phyloP scores from a whole-genome alignment of 352 stramenopile genomes.

The Plasmopara halstedii region DNA sequence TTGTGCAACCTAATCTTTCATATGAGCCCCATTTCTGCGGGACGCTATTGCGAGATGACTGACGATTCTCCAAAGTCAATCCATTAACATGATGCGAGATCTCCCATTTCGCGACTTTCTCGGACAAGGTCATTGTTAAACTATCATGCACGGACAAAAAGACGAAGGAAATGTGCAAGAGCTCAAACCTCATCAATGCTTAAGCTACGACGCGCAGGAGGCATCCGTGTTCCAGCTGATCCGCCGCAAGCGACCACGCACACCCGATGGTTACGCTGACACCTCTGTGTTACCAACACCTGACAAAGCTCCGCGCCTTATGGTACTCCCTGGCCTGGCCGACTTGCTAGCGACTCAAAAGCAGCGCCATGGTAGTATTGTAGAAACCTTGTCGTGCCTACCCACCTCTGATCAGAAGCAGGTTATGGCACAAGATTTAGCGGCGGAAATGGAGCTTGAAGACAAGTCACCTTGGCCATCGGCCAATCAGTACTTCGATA shows the following conservation, averaged over 20 bases:
- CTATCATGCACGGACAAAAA: too few relatives aligned
- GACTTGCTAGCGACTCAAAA: conserved; percentile 33
- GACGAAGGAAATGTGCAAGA: too few relatives aligned
- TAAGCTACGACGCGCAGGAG: conserved; percentile 4
- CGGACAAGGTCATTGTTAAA: too few relatives aligned
- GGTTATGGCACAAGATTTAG: not conserved
- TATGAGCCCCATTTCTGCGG: too few relatives aligned
- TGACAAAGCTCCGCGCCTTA: conserved; percentile 19
- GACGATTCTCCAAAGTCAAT: too few relatives aligned
- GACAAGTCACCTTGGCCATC: conserved; percentile 77
- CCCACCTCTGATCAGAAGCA: conserved; percentile 9
- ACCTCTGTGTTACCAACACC: conserved; percentile 1
- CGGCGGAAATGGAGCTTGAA: conserved; percentile 35
- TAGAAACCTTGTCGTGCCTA: conserved; percentile 16
- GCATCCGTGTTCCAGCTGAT: conserved; percentile 27
- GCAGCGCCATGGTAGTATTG: conserved; percentile 14
- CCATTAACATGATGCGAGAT: too few relatives aligned
- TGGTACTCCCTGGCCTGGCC: conserved; percentile 33
- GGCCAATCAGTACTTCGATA: conserved; percentile 51
- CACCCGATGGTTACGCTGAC: conserved; percentile 8
- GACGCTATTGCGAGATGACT: too few relatives aligned
- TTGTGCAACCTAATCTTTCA: too few relatives aligned
- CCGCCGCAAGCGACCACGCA: conserved; percentile 38
- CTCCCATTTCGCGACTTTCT: too few relatives aligned
- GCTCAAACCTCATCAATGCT: too few relatives aligned